Percentiles rank a stretch among this genome's conserved stretches.
Conservation (phyloP, 768 basidiomycete genomes). For the Lyophyllum atratum region DNA sequence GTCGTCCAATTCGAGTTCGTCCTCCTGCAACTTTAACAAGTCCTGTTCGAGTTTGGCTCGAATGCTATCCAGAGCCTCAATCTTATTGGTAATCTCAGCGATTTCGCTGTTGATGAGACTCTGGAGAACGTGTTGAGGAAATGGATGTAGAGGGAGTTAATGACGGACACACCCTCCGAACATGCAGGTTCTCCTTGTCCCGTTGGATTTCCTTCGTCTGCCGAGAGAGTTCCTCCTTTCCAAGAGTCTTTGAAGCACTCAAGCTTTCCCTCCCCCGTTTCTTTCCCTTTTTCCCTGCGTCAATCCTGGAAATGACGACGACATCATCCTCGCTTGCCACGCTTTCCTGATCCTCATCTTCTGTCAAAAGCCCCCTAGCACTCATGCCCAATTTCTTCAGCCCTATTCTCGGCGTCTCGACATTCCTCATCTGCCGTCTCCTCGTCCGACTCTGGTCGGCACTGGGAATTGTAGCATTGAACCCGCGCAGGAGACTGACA, state of each 20-base stretch:
- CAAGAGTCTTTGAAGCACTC: slow-evolving; percentile 68
- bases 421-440: slow-evolving; percentile 76
- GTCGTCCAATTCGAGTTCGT: slow-evolving; percentile 95
- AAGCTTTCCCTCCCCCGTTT: slow-evolving; percentile 66
- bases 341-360: slow-evolving; percentile 59
- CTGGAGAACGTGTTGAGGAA: slow-evolving; percentile 39
- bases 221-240: slow-evolving; percentile 80
- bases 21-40: slow-evolving; percentile 86
- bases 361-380: slow-evolving; percentile 72
- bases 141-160: background rate
- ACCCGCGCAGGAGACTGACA: slow-evolving; percentile 85
- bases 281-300: slow-evolving; percentile 43
- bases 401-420: slow-evolving; percentile 75
- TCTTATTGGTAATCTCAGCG: slow-evolving; percentile 86
- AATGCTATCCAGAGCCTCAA: slow-evolving; percentile 80
- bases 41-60: slow-evolving; percentile 79
- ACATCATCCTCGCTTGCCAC: slow-evolving; percentile 76
- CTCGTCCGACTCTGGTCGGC: slow-evolving; percentile 78
- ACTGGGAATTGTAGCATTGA: slow-evolving; percentile 93
- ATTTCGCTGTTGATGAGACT: slow-evolving; percentile 87
- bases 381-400: slow-evolving; percentile 79
- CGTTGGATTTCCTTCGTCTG: slow-evolving; percentile 85
- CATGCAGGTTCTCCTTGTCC: slow-evolving; percentile 93
- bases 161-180: slow-evolving; percentile 68
- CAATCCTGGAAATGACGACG: slow-evolving; percentile 56